Base-by-base conservation (phyloP, 306 rosid genomes). In the Cicer cuneatum region DNA sequence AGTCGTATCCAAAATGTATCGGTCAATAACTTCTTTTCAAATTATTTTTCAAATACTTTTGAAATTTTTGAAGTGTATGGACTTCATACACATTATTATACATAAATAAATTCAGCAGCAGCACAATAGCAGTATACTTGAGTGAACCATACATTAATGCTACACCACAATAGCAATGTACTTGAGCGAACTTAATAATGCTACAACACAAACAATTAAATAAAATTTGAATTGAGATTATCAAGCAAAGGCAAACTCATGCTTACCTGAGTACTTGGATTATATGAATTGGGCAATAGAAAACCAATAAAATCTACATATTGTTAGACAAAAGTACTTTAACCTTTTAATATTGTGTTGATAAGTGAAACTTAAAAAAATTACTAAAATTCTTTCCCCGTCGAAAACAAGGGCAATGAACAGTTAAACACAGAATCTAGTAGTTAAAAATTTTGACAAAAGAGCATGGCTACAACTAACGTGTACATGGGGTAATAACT, bases 81-180 rank as follows among this genome's bases (percentile, higher is more conserved):
- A 18, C 47, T 15, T 38, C 47, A 39, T 14, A 39, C 68, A 38
- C 43, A 77, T 58, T 19, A 77, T 58, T 38, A 21, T 70, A 42
- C 71, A 60, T 69, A 52, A 51, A 49, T 12, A 16, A 64, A 49
- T 75, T n/a, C 10, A 19, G 71, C 78, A 73, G 57, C 39, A 67
- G n/a, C 40, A 38, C 38, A 65, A 66, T 16, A 75, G 14, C 46
- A 29, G 13, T 29, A 24, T 72, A 72, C 57, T 42, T 73, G 21
- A 33, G 39, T 9, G 13, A 54, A 54, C 18, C 19, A 54, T 9
- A 29, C 16, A 40, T 40, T 40, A 40, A 40, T 7, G 43, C 43
- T 7, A 40, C 5, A 29, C 33, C 5, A 29, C 33, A 29, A 29
- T 29, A 29, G 35, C 35, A 29, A 5, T 29, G 35, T 52, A 65